Conservation (phyloP, 495 filamentous ascomycete species). For the Aspergillus sclerotioniger region DNA sequence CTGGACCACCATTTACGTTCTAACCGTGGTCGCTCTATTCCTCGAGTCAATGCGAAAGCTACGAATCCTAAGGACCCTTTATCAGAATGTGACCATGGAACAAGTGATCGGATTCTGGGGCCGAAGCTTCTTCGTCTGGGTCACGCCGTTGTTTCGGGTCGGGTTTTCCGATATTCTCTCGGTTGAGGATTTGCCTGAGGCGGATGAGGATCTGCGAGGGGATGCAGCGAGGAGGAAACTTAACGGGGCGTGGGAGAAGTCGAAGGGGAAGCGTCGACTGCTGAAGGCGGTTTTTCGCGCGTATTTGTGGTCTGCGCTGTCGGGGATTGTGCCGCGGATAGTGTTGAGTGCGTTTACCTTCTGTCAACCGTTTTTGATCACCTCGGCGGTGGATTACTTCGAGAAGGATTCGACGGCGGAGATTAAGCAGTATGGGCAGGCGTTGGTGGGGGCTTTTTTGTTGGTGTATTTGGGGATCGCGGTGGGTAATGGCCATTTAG, state of each 20-base stretch:
- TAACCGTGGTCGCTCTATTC: slow-evolving; percentile 12
- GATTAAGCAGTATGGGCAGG: slow-evolving; percentile 45
- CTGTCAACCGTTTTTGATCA: slow-evolving; percentile 59
- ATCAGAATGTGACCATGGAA: slow-evolving; percentile 24
- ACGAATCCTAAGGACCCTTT: slow-evolving; percentile 15
- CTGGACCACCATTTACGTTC: slow-evolving; percentile 19
- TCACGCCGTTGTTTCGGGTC: slow-evolving; percentile 26
- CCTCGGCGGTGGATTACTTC: slow-evolving; percentile 39
- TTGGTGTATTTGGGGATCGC: slow-evolving; percentile 58
- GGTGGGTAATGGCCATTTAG: slow-evolving; percentile 22
- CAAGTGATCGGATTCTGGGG: slow-evolving; percentile 28
- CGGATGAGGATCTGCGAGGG: neutral
- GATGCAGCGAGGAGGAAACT: neutral
- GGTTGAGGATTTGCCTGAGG: slow-evolving; percentile 27
- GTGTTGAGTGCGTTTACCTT: slow-evolving; percentile 53
- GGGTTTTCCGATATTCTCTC: slow-evolving; percentile 27
- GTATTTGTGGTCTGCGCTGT: slow-evolving; percentile 29
- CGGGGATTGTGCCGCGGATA: slow-evolving; percentile 47
- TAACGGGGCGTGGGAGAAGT: neutral
- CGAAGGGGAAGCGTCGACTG: slow-evolving; percentile 10
- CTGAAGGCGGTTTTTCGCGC: slow-evolving; percentile 19
- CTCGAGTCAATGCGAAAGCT: slow-evolving; percentile 30
- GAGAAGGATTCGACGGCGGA: slow-evolving; percentile 22
- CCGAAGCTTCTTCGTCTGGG: slow-evolving; percentile 33
- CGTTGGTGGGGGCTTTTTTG: slow-evolving; percentile 55